Evolutionary conservation across 2,329 filamentous ascomycete genomes (phyloP).

Genomic region (Colletotrichum sansevieriae): DNA sequence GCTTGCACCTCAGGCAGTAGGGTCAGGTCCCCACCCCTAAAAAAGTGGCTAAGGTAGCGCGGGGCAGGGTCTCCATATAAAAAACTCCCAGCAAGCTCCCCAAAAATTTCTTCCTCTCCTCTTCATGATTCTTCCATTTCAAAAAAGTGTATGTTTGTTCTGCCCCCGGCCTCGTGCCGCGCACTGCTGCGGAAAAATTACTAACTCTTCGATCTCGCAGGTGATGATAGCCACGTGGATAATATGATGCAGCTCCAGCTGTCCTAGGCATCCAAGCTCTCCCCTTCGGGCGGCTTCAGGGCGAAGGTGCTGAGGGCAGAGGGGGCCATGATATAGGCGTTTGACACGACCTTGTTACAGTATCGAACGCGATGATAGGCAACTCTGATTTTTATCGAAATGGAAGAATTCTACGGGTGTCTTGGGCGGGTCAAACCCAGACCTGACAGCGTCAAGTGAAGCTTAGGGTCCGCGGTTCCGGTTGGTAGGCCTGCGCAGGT

Average conservation of each 20-base stretch:
- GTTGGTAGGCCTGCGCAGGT: not conserved
- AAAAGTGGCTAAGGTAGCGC: slow-evolving; percentile 27
- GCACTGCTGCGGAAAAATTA: slow-evolving; percentile 14
- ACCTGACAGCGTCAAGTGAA: slow-evolving; percentile 30
- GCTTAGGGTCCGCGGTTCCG: not conserved
- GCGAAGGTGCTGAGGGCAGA: slow-evolving; percentile 77
- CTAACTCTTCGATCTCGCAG: slow-evolving; percentile 61
- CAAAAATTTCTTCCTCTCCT: slow-evolving; percentile 62
- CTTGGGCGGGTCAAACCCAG: slow-evolving; percentile 1
- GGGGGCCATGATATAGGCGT: slow-evolving; percentile 95
- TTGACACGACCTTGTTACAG: slow-evolving; percentile 99
- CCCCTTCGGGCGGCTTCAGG: slow-evolving; percentile 88
- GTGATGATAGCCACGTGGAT: slow-evolving; percentile 99
- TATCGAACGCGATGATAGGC: slow-evolving; percentile 95
- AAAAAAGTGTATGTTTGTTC: slow-evolving; percentile 84
- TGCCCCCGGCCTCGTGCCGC: slow-evolving; percentile 31
- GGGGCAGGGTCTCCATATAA: slow-evolving; percentile 51
- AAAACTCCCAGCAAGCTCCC: slow-evolving; percentile 49
- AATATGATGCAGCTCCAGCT: slow-evolving; percentile 84
- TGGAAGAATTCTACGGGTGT: slow-evolving; percentile 35
- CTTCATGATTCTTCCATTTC: slow-evolving; percentile 98
- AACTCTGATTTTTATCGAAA: slow-evolving; percentile 83
- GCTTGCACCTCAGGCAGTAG: slow-evolving; percentile 40
- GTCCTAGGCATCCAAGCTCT: slow-evolving; percentile 82
- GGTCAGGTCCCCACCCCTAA: slow-evolving; percentile 45